Percentiles rank a stretch among this genome's conserved stretches.
Evolutionary conservation across 768 basidiomycete genomes (phyloP).

Genomic region (Leccinum incarnatum): DNA sequence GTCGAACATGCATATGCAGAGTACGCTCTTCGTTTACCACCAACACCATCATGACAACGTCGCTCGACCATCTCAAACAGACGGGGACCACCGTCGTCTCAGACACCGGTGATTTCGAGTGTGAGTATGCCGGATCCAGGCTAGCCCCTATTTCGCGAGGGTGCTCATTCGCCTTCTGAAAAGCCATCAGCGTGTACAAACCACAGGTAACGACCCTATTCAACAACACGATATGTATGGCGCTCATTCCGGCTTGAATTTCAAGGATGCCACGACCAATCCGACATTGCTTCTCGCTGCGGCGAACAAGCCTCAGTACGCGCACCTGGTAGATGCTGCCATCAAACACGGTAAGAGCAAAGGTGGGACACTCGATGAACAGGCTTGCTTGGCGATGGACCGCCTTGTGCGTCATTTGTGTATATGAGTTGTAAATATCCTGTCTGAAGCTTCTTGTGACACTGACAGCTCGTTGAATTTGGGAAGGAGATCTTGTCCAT

Average conservation of each 20-base stretch:
- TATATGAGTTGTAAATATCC: not conserved
- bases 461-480: conserved; percentile 69
- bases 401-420: not conserved
- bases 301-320: conserved; percentile 82
- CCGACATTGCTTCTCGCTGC: conserved; percentile 91
- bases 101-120: conserved; percentile 93
- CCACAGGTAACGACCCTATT: conserved; percentile 56
- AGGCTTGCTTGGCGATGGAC: conserved; percentile 49
- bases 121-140: conserved; percentile 31
- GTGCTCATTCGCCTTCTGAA: conserved; percentile 2
- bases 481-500: conserved; percentile 89
- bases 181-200: conserved; percentile 91
- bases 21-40: not conserved
- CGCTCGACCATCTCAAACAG: conserved; percentile 78
- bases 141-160: conserved; percentile 7
- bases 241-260: not conserved
- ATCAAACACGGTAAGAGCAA: conserved; percentile 72
- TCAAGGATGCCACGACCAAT: conserved; percentile 93
- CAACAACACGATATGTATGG: not conserved
- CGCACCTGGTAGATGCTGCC: conserved; percentile 70
- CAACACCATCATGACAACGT: conserved; percentile 59
- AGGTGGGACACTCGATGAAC: conserved; percentile 68
- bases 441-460: not conserved
- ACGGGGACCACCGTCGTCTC: conserved; percentile 86
- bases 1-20: not conserved